Percentiles rank a stretch among this genome's conserved stretches.
These are phyloP conservation scores for Colletotrichum theobromicola DNA, from an alignment of 2,329 filamentous ascomycete genomes.

Conservation along the genomic window DNA sequence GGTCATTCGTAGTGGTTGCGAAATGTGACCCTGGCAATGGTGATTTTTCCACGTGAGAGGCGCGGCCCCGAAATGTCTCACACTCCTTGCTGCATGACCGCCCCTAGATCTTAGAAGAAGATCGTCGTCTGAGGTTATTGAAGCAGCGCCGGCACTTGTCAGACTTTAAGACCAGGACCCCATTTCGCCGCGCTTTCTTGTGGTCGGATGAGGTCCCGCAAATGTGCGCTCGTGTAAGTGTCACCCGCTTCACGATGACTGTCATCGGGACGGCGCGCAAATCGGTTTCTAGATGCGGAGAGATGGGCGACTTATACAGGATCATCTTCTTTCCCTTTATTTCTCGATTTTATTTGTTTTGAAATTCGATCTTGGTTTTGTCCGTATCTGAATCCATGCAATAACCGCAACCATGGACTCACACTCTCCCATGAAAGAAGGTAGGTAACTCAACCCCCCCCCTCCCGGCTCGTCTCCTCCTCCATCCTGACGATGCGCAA, in stretches of 20 bases:
- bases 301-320: not conserved
- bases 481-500: not conserved
- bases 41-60: constrained; percentile 14
- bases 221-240: constrained; percentile 12
- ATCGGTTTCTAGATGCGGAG: not conserved
- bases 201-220: not conserved
- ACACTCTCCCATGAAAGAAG: constrained; percentile 24
- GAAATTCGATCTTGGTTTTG: not conserved
- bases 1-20: constrained; percentile 22
- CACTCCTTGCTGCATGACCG: constrained; percentile 3
- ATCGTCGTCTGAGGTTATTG: rapidly evolving
- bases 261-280: not conserved
- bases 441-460: not conserved
- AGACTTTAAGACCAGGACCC: not conserved
- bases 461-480: not conserved
- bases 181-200: not conserved
- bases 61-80: not conserved
- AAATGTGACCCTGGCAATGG: constrained; percentile 19
- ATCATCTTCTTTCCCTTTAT: not conserved
- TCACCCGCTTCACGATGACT: constrained; percentile 6
- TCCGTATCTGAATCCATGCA: not conserved
- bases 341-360: rapidly evolving
- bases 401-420: constrained; percentile 8
- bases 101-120: not conserved
- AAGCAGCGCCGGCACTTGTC: not conserved